Evolutionary conservation across 2,329 filamentous ascomycete genomes (phyloP).

Genomic region (Balansia obtecta): DNA sequence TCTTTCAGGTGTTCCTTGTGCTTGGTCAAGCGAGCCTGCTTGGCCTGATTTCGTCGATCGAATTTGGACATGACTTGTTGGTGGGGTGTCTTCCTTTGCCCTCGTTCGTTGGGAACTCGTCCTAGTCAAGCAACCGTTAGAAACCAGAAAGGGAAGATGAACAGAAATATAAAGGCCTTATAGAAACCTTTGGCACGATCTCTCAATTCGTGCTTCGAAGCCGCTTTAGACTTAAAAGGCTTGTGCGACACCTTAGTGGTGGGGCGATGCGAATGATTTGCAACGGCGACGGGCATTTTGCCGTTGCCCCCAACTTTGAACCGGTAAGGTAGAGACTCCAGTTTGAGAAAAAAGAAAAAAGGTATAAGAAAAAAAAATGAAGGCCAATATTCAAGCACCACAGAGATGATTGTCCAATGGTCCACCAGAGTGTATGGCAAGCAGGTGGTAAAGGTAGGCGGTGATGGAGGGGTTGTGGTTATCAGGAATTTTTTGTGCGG

Average conservation of each 20-base stretch:
- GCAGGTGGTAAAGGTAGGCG: slow-evolving; percentile 8
- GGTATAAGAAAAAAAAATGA: not conserved
- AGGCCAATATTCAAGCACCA: not conserved
- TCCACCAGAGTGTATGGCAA: not conserved
- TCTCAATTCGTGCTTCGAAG: slow-evolving; percentile 77
- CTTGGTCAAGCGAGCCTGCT: slow-evolving; percentile 77
- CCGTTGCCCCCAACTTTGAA: slow-evolving; percentile 70
- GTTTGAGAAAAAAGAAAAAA: slow-evolving; percentile 19
- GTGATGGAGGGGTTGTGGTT: slow-evolving; percentile 26
- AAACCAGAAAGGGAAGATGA: not conserved
- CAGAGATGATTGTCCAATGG: no score
- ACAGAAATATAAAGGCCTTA: not conserved
- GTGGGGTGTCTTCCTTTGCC: slow-evolving; percentile 74
- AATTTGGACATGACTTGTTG: slow-evolving; percentile 97
- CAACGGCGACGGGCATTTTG: slow-evolving; percentile 61
- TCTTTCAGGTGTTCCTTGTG: slow-evolving; percentile 71
- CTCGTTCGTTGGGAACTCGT: slow-evolving; percentile 63
- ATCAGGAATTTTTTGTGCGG: slow-evolving; percentile 26
- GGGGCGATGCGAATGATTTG: slow-evolving; percentile 73
- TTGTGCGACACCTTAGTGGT: slow-evolving; percentile 87
- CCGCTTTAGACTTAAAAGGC: slow-evolving; percentile 82
- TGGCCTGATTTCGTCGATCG: slow-evolving; percentile 86
- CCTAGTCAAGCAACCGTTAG: slow-evolving; percentile 34
- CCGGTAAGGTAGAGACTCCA: slow-evolving; percentile 67
- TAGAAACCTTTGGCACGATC: slow-evolving; percentile 67